phyloP scores from a whole-genome alignment of 768 basidiomycete genomes.

The Tephrocybe sp. region DNA sequence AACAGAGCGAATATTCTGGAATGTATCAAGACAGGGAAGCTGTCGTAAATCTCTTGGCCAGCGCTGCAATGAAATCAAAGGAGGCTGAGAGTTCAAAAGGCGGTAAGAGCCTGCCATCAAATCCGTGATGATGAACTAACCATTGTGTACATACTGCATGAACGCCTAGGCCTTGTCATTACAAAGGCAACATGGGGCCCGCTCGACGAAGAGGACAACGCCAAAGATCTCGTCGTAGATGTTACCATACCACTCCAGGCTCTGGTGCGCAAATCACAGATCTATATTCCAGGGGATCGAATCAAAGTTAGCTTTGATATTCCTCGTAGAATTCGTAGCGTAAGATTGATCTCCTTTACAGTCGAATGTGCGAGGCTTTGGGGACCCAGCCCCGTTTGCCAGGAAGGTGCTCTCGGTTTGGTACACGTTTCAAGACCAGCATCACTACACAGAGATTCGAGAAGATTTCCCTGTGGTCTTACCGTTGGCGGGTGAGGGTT shows the following conservation, averaged over 20 bases:
- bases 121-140: background rate
- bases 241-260: constrained; percentile 83
- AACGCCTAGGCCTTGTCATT: constrained; percentile 65
- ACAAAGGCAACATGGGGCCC: constrained; percentile 72
- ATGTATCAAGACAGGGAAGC: constrained; percentile 62
- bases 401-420: constrained; percentile 68
- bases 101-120: constrained; percentile 40
- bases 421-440: constrained; percentile 71
- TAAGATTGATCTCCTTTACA: constrained; percentile 24
- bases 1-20: constrained; percentile 63
- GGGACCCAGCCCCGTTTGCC: constrained; percentile 76
- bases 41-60: constrained; percentile 59
- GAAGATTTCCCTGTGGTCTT: constrained; percentile 69
- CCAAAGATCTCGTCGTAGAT: constrained; percentile 60
- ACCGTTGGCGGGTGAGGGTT: constrained; percentile 65
- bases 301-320: constrained; percentile 55
- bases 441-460: constrained; percentile 76
- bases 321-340: constrained; percentile 2
- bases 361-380: constrained; percentile 83
- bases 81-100: constrained; percentile 62
- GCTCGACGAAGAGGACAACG: constrained; percentile 44
- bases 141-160: constrained; percentile 11
- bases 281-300: constrained; percentile 73
- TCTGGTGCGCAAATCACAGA: constrained; percentile 72
- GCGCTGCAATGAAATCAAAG: constrained; percentile 62